phyloP scores from a whole-genome alignment of 2,329 filamentous ascomycete species.

The Acrodontium crateriforme region DNA sequence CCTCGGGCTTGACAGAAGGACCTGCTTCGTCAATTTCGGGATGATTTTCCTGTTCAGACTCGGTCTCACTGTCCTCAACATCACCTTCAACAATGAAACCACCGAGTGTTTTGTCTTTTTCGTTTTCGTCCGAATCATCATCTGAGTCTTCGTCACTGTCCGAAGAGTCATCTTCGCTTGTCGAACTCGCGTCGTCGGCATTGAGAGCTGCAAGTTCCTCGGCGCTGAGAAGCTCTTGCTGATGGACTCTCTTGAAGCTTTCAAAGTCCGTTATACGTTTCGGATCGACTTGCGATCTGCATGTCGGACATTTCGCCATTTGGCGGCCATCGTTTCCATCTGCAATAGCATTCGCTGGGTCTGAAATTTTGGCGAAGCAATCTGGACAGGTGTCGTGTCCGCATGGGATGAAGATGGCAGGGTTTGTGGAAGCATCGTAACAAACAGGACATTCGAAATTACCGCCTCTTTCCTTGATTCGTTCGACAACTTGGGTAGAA shows the following conservation, averaged over 20 bases:
- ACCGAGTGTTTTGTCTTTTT: constrained; percentile 24
- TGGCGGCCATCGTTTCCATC: constrained; percentile 37
- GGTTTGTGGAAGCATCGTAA: constrained; percentile 60
- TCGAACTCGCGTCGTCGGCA: constrained; percentile 24
- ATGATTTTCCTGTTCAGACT: constrained; percentile 15
- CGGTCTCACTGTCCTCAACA: constrained; percentile 17
- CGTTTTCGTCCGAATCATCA: constrained; percentile 35
- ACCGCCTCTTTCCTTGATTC: constrained; percentile 46
- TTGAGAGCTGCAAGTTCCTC: constrained; percentile 22
- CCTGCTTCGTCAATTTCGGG: constrained; percentile 23
- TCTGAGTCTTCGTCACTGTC: constrained; percentile 37
- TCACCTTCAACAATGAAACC: constrained; percentile 33
- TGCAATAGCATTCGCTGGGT: constrained; percentile 43
- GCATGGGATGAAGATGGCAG: constrained; percentile 67
- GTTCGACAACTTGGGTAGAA: constrained; percentile 44
- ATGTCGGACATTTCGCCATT: constrained; percentile 59
- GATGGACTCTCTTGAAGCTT: constrained; percentile 60
- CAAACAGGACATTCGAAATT: constrained; percentile 71
- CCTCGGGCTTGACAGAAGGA: constrained; percentile 47
- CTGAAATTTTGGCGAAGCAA: constrained; percentile 58
- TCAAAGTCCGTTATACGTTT: constrained; percentile 59
- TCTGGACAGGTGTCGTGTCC: constrained; percentile 68
- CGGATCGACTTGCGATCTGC: constrained; percentile 52
- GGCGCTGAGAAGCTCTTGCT: constrained; percentile 37
- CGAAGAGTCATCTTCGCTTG: constrained; percentile 23